A percentile compares a stretch with the other conserved stretches of the same genome.
phyloP scores from a whole-genome alignment of 768 basidiomycete genomes.

The Hypsizygus marmoreus region DNA sequence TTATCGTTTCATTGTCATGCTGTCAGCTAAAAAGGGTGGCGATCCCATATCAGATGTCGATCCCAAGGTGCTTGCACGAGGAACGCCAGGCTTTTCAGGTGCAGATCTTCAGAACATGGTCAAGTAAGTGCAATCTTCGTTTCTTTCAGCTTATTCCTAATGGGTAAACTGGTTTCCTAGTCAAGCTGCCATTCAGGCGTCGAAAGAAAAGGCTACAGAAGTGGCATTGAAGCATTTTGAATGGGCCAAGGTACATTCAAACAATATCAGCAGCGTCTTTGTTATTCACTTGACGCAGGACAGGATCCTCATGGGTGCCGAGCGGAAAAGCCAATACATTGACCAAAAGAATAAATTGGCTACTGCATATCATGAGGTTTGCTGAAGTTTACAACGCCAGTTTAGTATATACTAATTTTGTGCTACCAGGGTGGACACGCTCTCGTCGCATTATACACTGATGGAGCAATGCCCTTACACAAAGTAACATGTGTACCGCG shows the following conservation, averaged over 20 bases:
- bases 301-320: slow-evolving; percentile 96
- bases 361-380: slow-evolving; percentile 95
- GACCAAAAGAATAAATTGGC: slow-evolving; percentile 83
- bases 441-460: slow-evolving; percentile 90
- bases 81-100: slow-evolving; percentile 95
- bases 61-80: slow-evolving; percentile 84
- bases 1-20: slow-evolving; percentile 5
- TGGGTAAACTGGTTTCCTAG: slow-evolving; percentile 32
- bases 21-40: slow-evolving; percentile 13
- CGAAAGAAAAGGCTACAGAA: slow-evolving; percentile 73
- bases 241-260: slow-evolving; percentile 83
- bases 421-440: slow-evolving; percentile 80
- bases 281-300: slow-evolving; percentile 47
- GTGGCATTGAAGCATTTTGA: slow-evolving; percentile 87
- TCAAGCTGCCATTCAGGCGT: slow-evolving; percentile 93
- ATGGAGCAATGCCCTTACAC: slow-evolving; percentile 95
- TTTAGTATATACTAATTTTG: not conserved
- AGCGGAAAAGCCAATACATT: slow-evolving; percentile 88
- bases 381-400: slow-evolving; percentile 1
- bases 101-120: slow-evolving; percentile 97
- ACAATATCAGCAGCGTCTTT: not conserved
- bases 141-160: slow-evolving; percentile 9
- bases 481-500: slow-evolving; percentile 98
- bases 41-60: slow-evolving; percentile 63
- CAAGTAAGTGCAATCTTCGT: slow-evolving; percentile 57